These are phyloP conservation scores for Gonium pectorale DNA, from an alignment of 139 green algal species.

Conservation along the genomic window DNA sequence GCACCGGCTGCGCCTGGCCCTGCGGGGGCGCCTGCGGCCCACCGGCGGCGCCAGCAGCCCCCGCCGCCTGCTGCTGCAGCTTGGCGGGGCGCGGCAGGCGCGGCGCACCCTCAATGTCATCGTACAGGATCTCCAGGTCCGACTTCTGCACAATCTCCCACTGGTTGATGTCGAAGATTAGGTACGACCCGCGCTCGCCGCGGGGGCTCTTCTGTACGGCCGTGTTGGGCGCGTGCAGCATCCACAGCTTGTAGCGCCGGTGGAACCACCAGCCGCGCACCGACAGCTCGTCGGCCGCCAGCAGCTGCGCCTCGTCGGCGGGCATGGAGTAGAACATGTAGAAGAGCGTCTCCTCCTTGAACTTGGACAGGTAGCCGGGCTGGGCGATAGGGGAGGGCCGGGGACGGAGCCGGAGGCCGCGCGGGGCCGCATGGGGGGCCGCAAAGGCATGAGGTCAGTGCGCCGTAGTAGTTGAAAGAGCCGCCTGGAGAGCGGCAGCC, in stretches of 20 bases:
- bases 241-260: conserved; percentile 86
- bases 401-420: too few species aligned
- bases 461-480: too few species aligned
- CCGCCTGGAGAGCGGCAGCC: too few species aligned
- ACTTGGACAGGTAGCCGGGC: conserved; percentile 92
- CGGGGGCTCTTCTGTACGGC: conserved; percentile 84
- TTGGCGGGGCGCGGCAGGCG: conserved; percentile 56
- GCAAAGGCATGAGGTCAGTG: too few species aligned
- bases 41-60: not conserved
- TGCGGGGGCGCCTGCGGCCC: not conserved
- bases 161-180: conserved; percentile 89
- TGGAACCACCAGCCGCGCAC: conserved; percentile 91
- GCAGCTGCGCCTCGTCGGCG: conserved; percentile 91
- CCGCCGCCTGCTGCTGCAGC: conserved; percentile 17
- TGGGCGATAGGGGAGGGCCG: conserved; percentile 55
- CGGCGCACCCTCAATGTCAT: conserved; percentile 75
- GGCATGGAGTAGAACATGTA: conserved; percentile 91
- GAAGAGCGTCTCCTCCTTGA: conserved; percentile 98
- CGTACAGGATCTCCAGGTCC: conserved; percentile 71
- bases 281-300: conserved; percentile 95
- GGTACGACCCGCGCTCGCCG: conserved; percentile 91
- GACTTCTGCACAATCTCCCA: conserved; percentile 86
- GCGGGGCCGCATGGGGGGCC: too few species aligned
- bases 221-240: conserved; percentile 83
- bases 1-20: not conserved